These are phyloP conservation scores for Suillus alpinus DNA, from an alignment of 768 basidiomycete species.

Conservation along the genomic window DNA sequence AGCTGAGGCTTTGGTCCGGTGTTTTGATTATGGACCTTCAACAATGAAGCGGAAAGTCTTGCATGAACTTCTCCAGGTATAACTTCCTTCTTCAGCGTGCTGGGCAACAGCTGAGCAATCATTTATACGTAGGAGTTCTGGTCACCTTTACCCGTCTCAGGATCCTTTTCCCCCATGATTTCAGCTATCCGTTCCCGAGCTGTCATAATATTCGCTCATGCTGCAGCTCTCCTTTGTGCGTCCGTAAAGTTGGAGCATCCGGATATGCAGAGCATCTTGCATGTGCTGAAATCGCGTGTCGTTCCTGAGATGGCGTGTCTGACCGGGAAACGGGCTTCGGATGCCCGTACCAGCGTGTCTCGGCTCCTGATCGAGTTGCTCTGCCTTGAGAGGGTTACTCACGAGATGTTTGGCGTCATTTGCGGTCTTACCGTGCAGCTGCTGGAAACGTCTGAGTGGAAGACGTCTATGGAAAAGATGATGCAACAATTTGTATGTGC, in stretches of 20 bases:
- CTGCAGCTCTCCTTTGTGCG: conserved; percentile 6
- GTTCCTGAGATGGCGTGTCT: conserved; percentile 49
- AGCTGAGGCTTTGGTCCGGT: conserved; percentile 36
- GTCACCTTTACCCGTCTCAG: neutral
- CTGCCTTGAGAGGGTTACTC: conserved; percentile 23
- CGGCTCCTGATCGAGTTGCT: conserved; percentile 43
- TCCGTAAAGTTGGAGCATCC: neutral
- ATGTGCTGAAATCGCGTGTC: conserved; percentile 42
- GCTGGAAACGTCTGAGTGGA: conserved; percentile 39
- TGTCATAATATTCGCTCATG: conserved; percentile 38
- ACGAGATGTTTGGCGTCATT: conserved; percentile 30
- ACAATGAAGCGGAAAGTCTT: conserved; percentile 50
- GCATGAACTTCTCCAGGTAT: conserved; percentile 48
- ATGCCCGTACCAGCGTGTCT: conserved; percentile 39
- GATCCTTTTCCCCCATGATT: conserved; percentile 35
- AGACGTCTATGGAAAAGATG: conserved; percentile 36
- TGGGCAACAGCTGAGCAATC: neutral
- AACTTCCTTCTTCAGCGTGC: neutral
- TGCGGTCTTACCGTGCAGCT: conserved; percentile 40
- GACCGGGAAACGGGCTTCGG: conserved; percentile 25
- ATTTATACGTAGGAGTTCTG: conserved; percentile 1
- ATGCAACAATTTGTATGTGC: conserved; percentile 41
- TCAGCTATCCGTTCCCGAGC: conserved; percentile 47
- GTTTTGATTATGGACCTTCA: conserved; percentile 48
- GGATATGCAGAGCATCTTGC: conserved; percentile 33